phyloP scores from a whole-genome alignment of 805 yeast genomes.

The Brettanomyces anomalus region DNA sequence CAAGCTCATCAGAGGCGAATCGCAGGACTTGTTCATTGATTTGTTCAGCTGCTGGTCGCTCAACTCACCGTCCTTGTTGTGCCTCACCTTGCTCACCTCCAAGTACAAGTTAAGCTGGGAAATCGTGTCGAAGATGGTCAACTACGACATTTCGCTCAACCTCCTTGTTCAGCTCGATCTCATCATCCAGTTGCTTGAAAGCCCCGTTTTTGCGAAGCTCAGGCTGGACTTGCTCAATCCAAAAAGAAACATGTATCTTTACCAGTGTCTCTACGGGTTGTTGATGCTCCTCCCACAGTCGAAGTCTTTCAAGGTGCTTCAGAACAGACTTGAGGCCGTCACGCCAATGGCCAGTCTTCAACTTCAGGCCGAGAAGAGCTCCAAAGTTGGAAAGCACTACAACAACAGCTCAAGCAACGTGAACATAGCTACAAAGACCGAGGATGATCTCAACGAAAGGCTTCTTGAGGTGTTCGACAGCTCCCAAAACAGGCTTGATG shows the following conservation, averaged over 20 bases:
- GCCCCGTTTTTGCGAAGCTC: constrained; percentile 83
- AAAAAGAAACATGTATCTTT: constrained; percentile 66
- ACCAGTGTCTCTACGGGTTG: constrained; percentile 84
- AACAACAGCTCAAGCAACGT: constrained; percentile 7
- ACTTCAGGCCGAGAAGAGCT: constrained; percentile 15
- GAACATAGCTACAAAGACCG: constrained; percentile 5
- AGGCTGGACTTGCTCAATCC: constrained; percentile 88
- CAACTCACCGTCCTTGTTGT: constrained; percentile 80
- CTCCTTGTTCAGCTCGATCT: constrained; percentile 82
- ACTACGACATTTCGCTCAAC: constrained; percentile 71
- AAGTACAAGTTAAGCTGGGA: constrained; percentile 81
- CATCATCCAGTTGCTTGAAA: constrained; percentile 80
- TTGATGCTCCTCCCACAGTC: constrained; percentile 94
- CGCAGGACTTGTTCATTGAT: constrained; percentile 46
- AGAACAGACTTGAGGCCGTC: constrained; percentile 62
- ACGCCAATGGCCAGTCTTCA: constrained; percentile 28
- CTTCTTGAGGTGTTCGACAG: constrained; percentile 38
- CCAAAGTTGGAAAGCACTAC: constrained; percentile 5
- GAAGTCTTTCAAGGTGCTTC: constrained; percentile 74
- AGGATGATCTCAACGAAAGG: constrained; percentile 17
- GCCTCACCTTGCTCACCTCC: constrained; percentile 78
- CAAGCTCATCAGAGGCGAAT: constrained; percentile 34
- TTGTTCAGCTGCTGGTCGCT: constrained; percentile 88
- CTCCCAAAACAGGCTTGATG: constrained; percentile 33
- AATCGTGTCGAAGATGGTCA: constrained; percentile 74